phyloP scores from a whole-genome alignment of 2,329 filamentous ascomycete genomes.

The Fusarium multiceps region DNA sequence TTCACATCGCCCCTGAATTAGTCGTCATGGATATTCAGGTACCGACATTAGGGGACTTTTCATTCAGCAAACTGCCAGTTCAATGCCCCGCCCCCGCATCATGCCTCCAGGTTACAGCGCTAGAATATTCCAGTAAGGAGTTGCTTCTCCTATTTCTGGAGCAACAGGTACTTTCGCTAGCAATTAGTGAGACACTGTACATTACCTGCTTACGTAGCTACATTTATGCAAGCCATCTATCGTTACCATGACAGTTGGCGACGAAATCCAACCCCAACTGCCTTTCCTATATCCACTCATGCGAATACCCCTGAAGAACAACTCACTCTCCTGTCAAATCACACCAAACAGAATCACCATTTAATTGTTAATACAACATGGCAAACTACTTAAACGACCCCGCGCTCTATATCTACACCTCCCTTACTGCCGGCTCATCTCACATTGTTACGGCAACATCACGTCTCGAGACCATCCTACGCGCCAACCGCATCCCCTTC shows the following conservation, averaged over 20 bases:
- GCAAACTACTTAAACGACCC: conserved; percentile 69
- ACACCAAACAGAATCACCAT: neutral
- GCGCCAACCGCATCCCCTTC: conserved; percentile 94
- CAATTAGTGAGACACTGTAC: conserved; percentile 7
- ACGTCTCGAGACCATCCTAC: conserved; percentile 94
- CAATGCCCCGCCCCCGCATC: conserved; percentile 46
- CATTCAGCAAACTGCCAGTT: conserved; percentile 1
- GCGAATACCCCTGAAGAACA: conserved; percentile 25
- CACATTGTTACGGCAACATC: conserved; percentile 97
- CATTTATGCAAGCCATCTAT: conserved; percentile 7
- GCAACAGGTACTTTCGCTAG: conserved; percentile 2
- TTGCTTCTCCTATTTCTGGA: conserved; percentile 32
- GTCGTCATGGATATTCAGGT: conserved; percentile 10
- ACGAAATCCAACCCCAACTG: conserved; percentile 6
- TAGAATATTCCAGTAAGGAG: conserved; percentile 39
- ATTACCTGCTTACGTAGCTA: conserved; percentile 35
- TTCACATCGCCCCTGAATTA: neutral
- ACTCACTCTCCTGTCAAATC: conserved; percentile 4
- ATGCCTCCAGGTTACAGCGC: conserved; percentile 20
- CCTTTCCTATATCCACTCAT: conserved; percentile 21
- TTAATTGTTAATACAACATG: conserved; percentile 45
- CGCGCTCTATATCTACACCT: conserved; percentile 93
- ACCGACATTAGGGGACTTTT: conserved; percentile 19
- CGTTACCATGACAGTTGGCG: conserved; percentile 16
- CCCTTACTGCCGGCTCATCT: conserved; percentile 92